These are phyloP conservation scores for Sarocladium strictum DNA, from an alignment of 2,329 filamentous ascomycete species.

Conservation along the genomic window DNA sequence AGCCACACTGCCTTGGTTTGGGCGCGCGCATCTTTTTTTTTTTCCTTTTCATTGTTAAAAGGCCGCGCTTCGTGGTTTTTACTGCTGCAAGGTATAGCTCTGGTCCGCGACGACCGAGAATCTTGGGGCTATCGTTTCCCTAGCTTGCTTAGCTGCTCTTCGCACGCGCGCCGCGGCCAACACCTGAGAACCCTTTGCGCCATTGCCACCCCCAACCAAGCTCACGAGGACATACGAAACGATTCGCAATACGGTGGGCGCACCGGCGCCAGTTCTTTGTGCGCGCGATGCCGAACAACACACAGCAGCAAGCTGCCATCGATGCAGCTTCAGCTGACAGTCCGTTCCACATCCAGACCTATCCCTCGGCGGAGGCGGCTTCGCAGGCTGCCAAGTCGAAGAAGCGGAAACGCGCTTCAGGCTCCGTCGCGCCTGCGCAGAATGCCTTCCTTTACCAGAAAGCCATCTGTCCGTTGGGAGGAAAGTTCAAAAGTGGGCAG, in stretches of 20 bases:
- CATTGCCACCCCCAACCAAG: no score
- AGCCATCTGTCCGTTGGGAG: conserved; percentile 16
- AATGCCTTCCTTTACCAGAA: not conserved
- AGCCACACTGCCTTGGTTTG: not conserved
- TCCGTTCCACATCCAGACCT: conserved; percentile 39
- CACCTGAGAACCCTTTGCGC: not conserved
- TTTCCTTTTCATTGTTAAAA: no score
- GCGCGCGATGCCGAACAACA: conserved; percentile 3
- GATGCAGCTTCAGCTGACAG: conserved; percentile 38
- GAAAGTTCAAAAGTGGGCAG: conserved; percentile 48
- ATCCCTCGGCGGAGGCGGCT: conserved; percentile 3
- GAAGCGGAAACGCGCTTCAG: conserved; percentile 38
- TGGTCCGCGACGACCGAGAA: no score
- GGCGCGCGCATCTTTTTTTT: not conserved
- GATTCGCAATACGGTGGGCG: conserved; percentile 18
- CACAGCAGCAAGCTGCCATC: not conserved
- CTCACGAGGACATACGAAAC: not conserved
- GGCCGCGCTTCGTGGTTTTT: no score
- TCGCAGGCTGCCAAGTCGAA: conserved; percentile 25
- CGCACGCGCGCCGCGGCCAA: not conserved
- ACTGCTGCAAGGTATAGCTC: no score
- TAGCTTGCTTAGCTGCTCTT: not conserved
- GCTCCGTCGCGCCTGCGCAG: not conserved
- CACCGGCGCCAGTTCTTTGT: not conserved
- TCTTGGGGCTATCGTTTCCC: not conserved